Base-by-base conservation (phyloP, 2,329 filamentous ascomycete genomes). In the Penicillium sclerotigenum region DNA sequence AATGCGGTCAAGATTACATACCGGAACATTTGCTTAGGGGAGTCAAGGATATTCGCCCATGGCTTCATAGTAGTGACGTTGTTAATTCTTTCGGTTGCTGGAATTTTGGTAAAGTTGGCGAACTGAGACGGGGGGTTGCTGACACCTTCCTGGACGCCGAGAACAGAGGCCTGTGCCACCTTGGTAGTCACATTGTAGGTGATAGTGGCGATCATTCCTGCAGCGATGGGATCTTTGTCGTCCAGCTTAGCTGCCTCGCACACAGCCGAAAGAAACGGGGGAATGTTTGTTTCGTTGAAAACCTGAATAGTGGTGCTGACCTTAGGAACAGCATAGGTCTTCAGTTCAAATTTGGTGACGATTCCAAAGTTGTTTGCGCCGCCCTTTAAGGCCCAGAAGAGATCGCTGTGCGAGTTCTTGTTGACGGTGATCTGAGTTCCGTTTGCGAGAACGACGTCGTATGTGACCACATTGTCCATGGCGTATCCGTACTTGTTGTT, bases 321-420 rank as follows among this genome's bases (percentile, higher is more conserved):
- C 16, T 60, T 56, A 0, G 65, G 63, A 8, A 65, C 55, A 1
- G 42, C 37, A 26, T 60, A 62, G 4, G 67, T 69, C 51, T 57
- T 61, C n/a, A 70, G 50, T 1, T 54, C 54, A 26, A 74, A 73
- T 16, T 66, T 59, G 0, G 71, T 74, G 10, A 75, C 68, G 16
- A 74, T 63, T 2, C 69, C 71, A 43, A 68, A 74, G 37, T 66
- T 69, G 45, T 70, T 72, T 9, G 62, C 71, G 5, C 69, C 71
- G 3, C 72, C 71, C 41, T 73, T 72, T 9, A 75, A 55, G 0
- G 72, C 69, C 70, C 71, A 73, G 63, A 72, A 73, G 8, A 75
- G 61, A 52, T 74, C 71, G 0, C 53, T 33, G 47, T 72, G 52
- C 9, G 62, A 41, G 1, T 47, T 58, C 4, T 57, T 47, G 4